Evolutionary conservation across 176 grass and related monocot genomes (phyloP), one percentile per base, ranked within the genome.

Genomic region (Secale cereale): DNA sequence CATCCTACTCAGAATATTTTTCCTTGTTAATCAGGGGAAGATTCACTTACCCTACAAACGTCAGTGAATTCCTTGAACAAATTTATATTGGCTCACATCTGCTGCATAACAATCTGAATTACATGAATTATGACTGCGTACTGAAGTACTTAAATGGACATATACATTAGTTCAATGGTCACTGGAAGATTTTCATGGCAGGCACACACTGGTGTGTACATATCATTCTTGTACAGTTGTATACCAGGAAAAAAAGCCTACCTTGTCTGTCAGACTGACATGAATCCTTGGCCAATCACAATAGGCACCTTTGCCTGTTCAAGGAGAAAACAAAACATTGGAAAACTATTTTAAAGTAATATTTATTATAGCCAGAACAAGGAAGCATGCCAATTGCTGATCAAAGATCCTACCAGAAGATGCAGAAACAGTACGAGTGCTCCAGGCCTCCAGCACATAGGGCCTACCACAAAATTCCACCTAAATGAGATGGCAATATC

Each of bases 1-100:
- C 41, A 43, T 43, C 41, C 11, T 43, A 43, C 12, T 43, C 41
- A 43, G 41, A 4, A 43, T 43, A 43, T 1, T 74, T 48, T 73
- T 19, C 14, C 25, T 46, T 48, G 40, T 74, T 48, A 60, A 85
- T 88, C 48, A 79, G 25, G n/a, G 4, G 39, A 54, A 74, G 16
- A 52, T 54, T 65, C 25, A 81, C 84, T 37, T 82, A 98, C 93
- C 89, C 93, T 94, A 79, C 91, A 94, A 93, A 93, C 59, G 45
- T 95, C 93, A 66, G 93, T 94, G 86, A 93, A 98, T 85, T 98
- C 89, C 83, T 95, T 98, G 86, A 98, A 98, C 57, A 98, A 84
- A 67, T 91, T 91, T 31, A 98, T 90, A 84, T 98, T 98, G 61
- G 96, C 6, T 56, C 25, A 64, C 33, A 62, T 86, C 23, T 78